Conservation (phyloP, 129 eudicot species). For the Apium graveolens region DNA sequence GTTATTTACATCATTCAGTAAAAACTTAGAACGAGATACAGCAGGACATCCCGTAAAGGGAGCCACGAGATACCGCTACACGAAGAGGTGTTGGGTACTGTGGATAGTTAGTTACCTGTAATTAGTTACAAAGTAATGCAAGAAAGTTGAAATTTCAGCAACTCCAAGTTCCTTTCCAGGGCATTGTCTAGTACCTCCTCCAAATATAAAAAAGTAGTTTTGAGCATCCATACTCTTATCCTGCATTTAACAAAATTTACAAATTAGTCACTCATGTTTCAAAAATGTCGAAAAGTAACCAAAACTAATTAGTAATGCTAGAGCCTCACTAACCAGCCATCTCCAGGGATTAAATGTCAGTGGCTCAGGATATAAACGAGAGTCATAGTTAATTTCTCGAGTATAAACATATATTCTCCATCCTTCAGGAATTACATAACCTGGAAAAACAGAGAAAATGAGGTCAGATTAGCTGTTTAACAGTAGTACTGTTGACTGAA, state of each 20-base stretch:
- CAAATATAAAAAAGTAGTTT: slow-evolving; percentile 58
- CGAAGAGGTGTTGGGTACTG: too few species aligned
- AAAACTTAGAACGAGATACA: background rate
- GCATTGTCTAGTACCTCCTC: slow-evolving; percentile 92
- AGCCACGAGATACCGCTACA: too few species aligned
- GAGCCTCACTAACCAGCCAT: slow-evolving; percentile 64
- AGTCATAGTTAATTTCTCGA: slow-evolving; percentile 78
- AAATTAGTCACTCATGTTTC: slow-evolving; percentile 7
- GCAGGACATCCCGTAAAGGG: too few species aligned
- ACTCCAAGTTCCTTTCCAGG: slow-evolving; percentile 93
- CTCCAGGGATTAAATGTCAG: slow-evolving; percentile 82
- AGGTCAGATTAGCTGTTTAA: slow-evolving; percentile 5
- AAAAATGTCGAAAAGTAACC: background rate
- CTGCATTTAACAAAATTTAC: slow-evolving; percentile 27
- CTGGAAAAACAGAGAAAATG: slow-evolving; percentile 34
- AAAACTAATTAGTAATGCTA: background rate
- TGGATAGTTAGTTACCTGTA: slow-evolving; percentile 38
- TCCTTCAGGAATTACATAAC: slow-evolving; percentile 72
- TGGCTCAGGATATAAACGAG: slow-evolving; percentile 72
- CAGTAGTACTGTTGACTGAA: background rate
- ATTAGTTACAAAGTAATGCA: slow-evolving; percentile 80
- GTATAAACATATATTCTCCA: slow-evolving; percentile 96
- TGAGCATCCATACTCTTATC: slow-evolving; percentile 60
- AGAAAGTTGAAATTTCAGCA: slow-evolving; percentile 80
- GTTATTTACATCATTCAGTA: slow-evolving; percentile 2